Conservation (phyloP, 2,329 filamentous ascomycete species). For the Ascomycota sp. region DNA sequence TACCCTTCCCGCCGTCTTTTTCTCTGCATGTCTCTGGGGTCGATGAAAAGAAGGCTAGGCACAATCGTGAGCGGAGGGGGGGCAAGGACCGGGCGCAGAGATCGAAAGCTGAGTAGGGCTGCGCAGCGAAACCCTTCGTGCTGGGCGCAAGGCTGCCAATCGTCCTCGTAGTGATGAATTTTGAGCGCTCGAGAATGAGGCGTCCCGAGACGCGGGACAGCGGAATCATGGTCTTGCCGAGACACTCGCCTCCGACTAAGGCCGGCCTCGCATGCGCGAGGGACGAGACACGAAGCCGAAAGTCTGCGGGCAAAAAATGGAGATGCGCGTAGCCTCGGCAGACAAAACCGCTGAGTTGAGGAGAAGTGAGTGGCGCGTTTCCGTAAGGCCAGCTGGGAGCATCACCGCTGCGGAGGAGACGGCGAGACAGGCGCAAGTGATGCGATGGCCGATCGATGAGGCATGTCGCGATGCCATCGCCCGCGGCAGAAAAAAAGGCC, state of each 20-base stretch:
- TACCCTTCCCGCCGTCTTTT: conserved; percentile 14
- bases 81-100: conserved; percentile 14
- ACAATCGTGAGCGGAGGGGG: conserved; percentile 8
- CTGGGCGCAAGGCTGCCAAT: conserved; percentile 7
- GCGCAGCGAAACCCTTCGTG: conserved; percentile 10
- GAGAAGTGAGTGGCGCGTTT: no score
- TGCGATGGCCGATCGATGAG: no score
- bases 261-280: no score
- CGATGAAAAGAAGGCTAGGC: conserved; percentile 16
- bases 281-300: conserved; percentile 1
- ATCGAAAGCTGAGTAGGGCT: conserved; percentile 9
- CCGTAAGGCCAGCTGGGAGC: conserved; percentile 12
- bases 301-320: conserved; percentile 1
- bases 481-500: conserved; percentile 1
- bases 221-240: conserved; percentile 15
- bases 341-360: not conserved
- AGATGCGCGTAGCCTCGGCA: not conserved
- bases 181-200: conserved; percentile 16
- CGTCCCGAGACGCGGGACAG: conserved; percentile 19
- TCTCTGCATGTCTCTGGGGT: conserved; percentile 14
- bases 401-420: conserved; percentile 12
- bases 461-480: no score
- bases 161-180: conserved; percentile 8
- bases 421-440: not conserved
- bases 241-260: no score